phyloP scores from a whole-genome alignment of 176 grass and related monocot species.

The Carex pumila region DNA sequence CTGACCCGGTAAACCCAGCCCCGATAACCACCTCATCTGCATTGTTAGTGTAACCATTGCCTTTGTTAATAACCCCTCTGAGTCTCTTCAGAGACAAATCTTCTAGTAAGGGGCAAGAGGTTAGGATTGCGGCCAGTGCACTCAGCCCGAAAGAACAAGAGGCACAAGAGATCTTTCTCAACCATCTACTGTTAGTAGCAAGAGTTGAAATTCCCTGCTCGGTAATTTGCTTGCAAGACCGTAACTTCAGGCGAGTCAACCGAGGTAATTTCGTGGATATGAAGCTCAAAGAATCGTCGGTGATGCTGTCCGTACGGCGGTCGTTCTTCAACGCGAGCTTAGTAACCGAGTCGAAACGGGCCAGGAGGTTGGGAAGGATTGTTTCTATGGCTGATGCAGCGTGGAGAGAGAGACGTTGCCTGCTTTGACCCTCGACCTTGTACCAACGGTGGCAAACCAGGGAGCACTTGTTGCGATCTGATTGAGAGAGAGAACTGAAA shows the following conservation, averaged over 20 bases:
- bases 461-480: conserved; percentile 72
- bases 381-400: conserved; percentile 35
- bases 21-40: neutral
- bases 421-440: conserved; percentile 34
- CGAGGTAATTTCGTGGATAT: conserved; percentile 37
- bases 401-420: conserved; percentile 56
- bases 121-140: conserved; percentile 41
- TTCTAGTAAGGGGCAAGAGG: conserved; percentile 50
- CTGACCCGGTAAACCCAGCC: conserved; percentile 1
- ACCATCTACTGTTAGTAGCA: conserved; percentile 22
- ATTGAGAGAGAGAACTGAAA: conserved; percentile 40
- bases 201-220: conserved; percentile 50
- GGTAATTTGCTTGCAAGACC: conserved; percentile 45
- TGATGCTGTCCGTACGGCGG: conserved; percentile 57
- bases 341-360: conserved; percentile 48
- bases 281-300: conserved; percentile 36
- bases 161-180: conserved; percentile 66
- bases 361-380: conserved; percentile 28
- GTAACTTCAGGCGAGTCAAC: conserved; percentile 56
- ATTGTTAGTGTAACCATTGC: neutral
- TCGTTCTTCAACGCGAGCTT: conserved; percentile 67
- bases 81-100: conserved; percentile 76
- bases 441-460: conserved; percentile 67
- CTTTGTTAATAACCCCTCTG: conserved; percentile 33
- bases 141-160: conserved; percentile 48